phyloP scores from a whole-genome alignment of 2,329 filamentous ascomycete genomes.

The Cladobotryum protrusum region DNA sequence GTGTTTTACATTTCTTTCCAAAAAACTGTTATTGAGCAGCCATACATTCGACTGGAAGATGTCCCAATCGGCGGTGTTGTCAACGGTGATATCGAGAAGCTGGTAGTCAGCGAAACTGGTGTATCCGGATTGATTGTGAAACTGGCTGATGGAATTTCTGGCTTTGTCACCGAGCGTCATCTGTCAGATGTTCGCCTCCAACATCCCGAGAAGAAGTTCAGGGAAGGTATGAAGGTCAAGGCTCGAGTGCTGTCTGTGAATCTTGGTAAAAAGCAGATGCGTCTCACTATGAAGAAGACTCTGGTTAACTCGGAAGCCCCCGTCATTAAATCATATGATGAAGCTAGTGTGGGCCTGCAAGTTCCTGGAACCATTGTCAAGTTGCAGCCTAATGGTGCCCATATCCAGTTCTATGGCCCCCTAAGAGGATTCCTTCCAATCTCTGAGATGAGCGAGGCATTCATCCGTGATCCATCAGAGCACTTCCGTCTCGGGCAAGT shows the following conservation, averaged over 20 bases:
- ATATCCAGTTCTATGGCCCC: slow-evolving; percentile 85
- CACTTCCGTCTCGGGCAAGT: slow-evolving; percentile 91
- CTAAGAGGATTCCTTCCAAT: slow-evolving; percentile 85
- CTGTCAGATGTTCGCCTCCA: slow-evolving; percentile 81
- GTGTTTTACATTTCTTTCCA: slow-evolving; percentile 82
- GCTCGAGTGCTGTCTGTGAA: slow-evolving; percentile 80
- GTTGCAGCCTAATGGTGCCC: slow-evolving; percentile 69
- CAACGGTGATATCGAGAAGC: slow-evolving; percentile 76
- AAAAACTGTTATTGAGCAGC: slow-evolving; percentile 73
- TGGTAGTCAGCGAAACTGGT: slow-evolving; percentile 72
- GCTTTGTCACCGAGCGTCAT: slow-evolving; percentile 83
- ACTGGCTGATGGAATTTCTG: slow-evolving; percentile 78
- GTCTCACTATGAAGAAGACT: slow-evolving; percentile 89
- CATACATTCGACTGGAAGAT: slow-evolving; percentile 88
- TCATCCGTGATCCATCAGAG: slow-evolving; percentile 79
- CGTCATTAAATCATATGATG: slow-evolving; percentile 72
- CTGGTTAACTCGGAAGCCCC: slow-evolving; percentile 81
- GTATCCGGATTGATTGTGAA: slow-evolving; percentile 76
- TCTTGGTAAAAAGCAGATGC: slow-evolving; percentile 67
- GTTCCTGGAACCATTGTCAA: slow-evolving; percentile 83
- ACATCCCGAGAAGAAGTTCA: slow-evolving; percentile 94
- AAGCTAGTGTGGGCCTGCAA: slow-evolving; percentile 67
- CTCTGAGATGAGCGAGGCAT: slow-evolving; percentile 97
- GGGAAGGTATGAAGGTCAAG: slow-evolving; percentile 77
- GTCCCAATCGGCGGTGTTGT: slow-evolving; percentile 75